These are phyloP conservation scores for Salix viminalis DNA, from an alignment of 345 rosid species.

Conservation along the genomic window DNA sequence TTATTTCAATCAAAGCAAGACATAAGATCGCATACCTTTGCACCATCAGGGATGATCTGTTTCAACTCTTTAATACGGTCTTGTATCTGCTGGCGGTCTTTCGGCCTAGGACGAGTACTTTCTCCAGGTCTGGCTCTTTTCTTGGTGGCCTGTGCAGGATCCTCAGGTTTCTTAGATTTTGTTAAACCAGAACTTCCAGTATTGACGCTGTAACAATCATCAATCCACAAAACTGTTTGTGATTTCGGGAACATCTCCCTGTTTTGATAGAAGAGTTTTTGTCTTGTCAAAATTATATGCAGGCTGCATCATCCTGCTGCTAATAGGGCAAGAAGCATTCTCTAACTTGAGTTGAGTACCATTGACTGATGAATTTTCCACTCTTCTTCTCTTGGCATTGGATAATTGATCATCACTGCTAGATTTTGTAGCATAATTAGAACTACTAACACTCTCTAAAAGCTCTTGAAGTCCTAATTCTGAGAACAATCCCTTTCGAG, in stretches of 20 bases:
- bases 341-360: conserved; percentile 22
- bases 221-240: conserved; percentile 64
- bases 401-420: conserved; percentile 35
- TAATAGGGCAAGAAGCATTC: conserved; percentile 30
- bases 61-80: conserved; percentile 86
- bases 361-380: conserved; percentile 36
- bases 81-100: conserved; percentile 93
- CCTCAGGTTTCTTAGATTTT: conserved; percentile 47
- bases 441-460: conserved; percentile 36
- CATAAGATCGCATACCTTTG: conserved; percentile 51
- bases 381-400: conserved; percentile 45
- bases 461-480: conserved; percentile 70
- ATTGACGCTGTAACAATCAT: conserved; percentile 66
- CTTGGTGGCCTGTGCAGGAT: conserved; percentile 42
- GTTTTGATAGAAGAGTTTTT: conserved; percentile 18
- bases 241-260: conserved; percentile 40
- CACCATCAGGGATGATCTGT: conserved; percentile 77
- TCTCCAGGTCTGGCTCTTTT: conserved; percentile 86
- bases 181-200: conserved; percentile 28
- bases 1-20: conserved; percentile 7
- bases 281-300: conserved; percentile 20
- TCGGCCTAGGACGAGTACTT: conserved; percentile 82
- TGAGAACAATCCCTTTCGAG: conserved; percentile 65
- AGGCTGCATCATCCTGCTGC: conserved; percentile 26
- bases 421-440: conserved; percentile 29